Evolutionary conservation across 2,329 filamentous ascomycete species (phyloP), one percentile per base, ranked within the genome.

Genomic region (Fusarium buxicola): DNA sequence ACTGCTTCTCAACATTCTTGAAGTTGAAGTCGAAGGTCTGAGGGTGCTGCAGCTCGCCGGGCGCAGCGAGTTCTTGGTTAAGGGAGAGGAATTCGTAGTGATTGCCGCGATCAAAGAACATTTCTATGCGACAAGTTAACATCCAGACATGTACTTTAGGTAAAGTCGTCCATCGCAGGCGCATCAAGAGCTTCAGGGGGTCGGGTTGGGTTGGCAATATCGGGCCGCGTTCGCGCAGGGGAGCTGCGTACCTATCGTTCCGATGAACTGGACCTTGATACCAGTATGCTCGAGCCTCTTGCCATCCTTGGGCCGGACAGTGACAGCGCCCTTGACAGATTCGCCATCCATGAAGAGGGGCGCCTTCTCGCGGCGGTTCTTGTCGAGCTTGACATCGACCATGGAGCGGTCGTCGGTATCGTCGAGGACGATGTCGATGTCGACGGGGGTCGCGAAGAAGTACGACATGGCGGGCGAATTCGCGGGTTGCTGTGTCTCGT

Each of bases 1-100:
- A 99, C 78, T 96, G 94, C 84, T 99, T 99, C 86, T 99, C 95
- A 72, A 99, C 93, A 78, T 98, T 99, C 80, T 98, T 98, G 87
- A 99, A 99, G 82, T 97, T 96, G 87, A 99, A 99, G 69, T 96
- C 92, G 78, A 97, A 97, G 44, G 94, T 97, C 81, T 99, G 95
- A 38, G 95, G 95, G 80, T 99, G 96, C 76, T 98, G 95, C 55
- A 99, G 90, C 82, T 99, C 95, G 77, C 95, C 95, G 3, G 95
- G 95, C 15, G 95, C 94, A 15, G 95, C 95, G 35, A 99, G 89
- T 80, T 99, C 95, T 79, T 98, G 96, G 71, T 95, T 94, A 25
- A 98, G 87, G 31, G 93, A 97, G 58, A 99, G 90, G 80, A 99
- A 99, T 80, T 99, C 95, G 84, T 99, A 97, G 82, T 98, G 95